Conservation (phyloP, 306 rosid genomes). For the Fragaria nilgerrensis region DNA sequence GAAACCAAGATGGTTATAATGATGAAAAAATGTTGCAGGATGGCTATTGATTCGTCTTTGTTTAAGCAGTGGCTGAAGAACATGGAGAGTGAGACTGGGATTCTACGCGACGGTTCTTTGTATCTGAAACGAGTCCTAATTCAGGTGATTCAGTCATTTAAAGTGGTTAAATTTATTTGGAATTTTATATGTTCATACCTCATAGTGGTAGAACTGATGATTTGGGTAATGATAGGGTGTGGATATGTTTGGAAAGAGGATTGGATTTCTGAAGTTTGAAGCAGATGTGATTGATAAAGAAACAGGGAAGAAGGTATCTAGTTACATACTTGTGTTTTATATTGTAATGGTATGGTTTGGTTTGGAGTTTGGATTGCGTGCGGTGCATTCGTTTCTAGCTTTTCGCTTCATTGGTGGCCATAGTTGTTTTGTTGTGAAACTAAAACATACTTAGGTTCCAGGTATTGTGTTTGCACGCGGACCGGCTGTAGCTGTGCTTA, state of each 20-base stretch:
- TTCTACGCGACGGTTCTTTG: conserved; percentile 59
- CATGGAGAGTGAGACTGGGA: conserved; percentile 68
- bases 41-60: conserved; percentile 73
- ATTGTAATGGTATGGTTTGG: background rate
- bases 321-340: conserved; percentile 11
- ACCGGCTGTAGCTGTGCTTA: conserved; percentile 82
- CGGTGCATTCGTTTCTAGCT: background rate
- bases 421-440: conserved; percentile 26
- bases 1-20: background rate
- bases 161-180: background rate
- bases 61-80: conserved; percentile 84
- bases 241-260: conserved; percentile 82
- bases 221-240: conserved; percentile 51
- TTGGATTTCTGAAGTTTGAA: conserved; percentile 85
- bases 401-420: background rate
- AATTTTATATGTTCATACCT: background rate
- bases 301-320: conserved; percentile 68
- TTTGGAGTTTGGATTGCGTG: background rate
- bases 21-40: conserved; percentile 44
- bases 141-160: conserved; percentile 48
- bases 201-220: background rate
- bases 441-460: conserved; percentile 67
- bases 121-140: conserved; percentile 60
- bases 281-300: conserved; percentile 78
- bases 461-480: conserved; percentile 97